Base-by-base conservation (phyloP, 768 basidiomycete species). In the Phlebiopsis flavidoalba region DNA sequence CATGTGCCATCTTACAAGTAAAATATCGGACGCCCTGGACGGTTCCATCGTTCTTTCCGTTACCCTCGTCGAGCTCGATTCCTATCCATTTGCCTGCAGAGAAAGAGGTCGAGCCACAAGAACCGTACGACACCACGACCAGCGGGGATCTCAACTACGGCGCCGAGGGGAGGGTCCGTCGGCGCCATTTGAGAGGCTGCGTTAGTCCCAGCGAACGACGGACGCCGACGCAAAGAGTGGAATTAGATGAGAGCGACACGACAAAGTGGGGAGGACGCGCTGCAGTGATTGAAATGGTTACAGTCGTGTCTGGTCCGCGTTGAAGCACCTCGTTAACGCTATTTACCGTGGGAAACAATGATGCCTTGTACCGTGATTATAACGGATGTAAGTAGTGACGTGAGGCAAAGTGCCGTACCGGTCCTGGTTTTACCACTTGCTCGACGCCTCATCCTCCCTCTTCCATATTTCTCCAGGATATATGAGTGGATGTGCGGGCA, bases 11-110 rank as follows among this genome's bases (percentile, higher is more conserved):
- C 67, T 81, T 82, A 76, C 94, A 98, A 17, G 76, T 78, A 72
- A 99, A 99, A 76, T 98, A 99, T 1, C 73, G 63, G 53, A 85
- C 73, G 15, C 89, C 93, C 37, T 87, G 79, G 8, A 99, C 89
- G 1, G 85, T 83, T 1, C 97, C 97, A 66, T 98, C 92, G 77
- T 99, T 99, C 86, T 98, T 99, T 43, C 97, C 97, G 49, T 83
- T 88, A 8, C 84, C 74, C 67, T 88, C 87, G 59, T 81, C 83
- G 50, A 99, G 82, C 69, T 96, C 95, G 57, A 98, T 85, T 10
- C 97, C 97, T 53, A 97, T 81, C 96, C 96, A 99, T 80, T 90
- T 93, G 0, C 97, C 97, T 1, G 85, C 73, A 21, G 91, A 83
- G 72, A 98, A 98, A 1, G 82, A 79, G 0, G 96, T 95, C 35